These are phyloP conservation scores for Talaromyces proteolyticus DNA, from an alignment of 495 filamentous ascomycete genomes.

Conservation along the genomic window DNA sequence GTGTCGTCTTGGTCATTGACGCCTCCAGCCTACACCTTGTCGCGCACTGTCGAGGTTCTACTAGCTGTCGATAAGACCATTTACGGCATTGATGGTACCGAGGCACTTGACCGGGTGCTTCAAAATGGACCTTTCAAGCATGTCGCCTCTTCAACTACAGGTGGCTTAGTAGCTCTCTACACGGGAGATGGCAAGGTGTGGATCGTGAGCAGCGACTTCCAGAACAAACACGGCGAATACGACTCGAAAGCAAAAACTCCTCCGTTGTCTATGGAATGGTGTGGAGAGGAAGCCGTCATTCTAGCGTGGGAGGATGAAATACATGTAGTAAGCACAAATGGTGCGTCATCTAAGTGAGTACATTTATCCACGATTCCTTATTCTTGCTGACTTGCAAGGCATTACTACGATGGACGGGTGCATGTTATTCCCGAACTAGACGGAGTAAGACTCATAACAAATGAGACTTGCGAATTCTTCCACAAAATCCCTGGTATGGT, in stretches of 20 bases:
- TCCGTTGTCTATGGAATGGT: slow-evolving; percentile 90
- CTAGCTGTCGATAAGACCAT: slow-evolving; percentile 82
- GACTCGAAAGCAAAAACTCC: slow-evolving; percentile 79
- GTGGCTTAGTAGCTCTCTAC: slow-evolving; percentile 80
- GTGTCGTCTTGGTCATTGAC: slow-evolving; percentile 89
- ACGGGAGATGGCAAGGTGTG: slow-evolving; percentile 81
- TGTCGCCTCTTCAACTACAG: slow-evolving; percentile 84
- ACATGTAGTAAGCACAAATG: slow-evolving; percentile 86
- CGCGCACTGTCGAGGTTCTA: slow-evolving; percentile 91
- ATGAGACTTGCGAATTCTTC: slow-evolving; percentile 89
- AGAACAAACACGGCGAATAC: slow-evolving; percentile 85
- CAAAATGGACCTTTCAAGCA: slow-evolving; percentile 91
- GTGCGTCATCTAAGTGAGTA: slow-evolving; percentile 60
- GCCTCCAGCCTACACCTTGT: slow-evolving; percentile 82
- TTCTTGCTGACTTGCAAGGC: slow-evolving; percentile 33
- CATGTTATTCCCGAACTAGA: slow-evolving; percentile 87
- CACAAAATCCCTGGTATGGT: slow-evolving; percentile 73
- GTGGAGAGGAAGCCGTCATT: slow-evolving; percentile 89
- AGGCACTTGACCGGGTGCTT: slow-evolving; percentile 84
- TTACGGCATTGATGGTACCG: slow-evolving; percentile 77
- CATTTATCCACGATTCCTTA: background rate
- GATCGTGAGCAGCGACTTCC: slow-evolving; percentile 92
- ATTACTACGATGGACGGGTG: slow-evolving; percentile 85
- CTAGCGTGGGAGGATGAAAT: slow-evolving; percentile 98
- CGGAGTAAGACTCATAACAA: slow-evolving; percentile 80